phyloP scores from a whole-genome alignment of 352 stramenopile species.

The Globisporangium okanoganense region DNA sequence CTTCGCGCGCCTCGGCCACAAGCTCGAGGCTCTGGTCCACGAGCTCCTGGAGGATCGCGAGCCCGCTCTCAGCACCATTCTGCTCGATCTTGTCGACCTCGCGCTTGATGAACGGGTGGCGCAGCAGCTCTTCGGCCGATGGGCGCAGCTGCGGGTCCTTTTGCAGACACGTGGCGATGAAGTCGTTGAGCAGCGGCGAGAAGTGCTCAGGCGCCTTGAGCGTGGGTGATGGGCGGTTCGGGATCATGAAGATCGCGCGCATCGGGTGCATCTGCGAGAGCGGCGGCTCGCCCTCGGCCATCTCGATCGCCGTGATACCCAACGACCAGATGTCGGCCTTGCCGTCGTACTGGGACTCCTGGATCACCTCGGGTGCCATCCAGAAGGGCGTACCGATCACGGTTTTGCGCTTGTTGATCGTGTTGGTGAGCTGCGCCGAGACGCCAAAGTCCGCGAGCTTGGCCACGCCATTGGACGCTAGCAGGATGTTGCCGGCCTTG shows the following conservation, averaged over 20 bases:
- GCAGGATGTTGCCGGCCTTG: conserved; percentile 85
- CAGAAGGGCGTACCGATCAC: conserved; percentile 90
- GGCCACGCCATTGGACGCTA: conserved; percentile 56
- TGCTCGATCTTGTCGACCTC: conserved; percentile 46
- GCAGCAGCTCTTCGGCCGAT: conserved; percentile 40
- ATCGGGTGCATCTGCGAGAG: conserved; percentile 88
- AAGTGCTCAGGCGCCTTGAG: conserved; percentile 36
- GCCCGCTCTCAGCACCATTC: conserved; percentile 19
- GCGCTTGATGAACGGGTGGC: conserved; percentile 58
- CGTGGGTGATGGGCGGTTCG: conserved; percentile 54
- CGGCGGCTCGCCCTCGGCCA: conserved; percentile 83
- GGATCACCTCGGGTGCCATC: conserved; percentile 91
- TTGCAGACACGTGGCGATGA: conserved; percentile 57
- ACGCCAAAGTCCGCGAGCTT: conserved; percentile 91
- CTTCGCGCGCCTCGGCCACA: conserved; percentile 48
- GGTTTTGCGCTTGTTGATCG: conserved; percentile 89
- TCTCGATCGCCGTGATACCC: conserved; percentile 88
- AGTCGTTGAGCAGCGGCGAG: conserved; percentile 53
- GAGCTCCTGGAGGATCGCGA: conserved; percentile 64
- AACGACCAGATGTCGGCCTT: conserved; percentile 85
- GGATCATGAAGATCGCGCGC: conserved; percentile 79
- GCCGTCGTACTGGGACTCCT: conserved; percentile 80
- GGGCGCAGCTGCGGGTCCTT: conserved; percentile 58
- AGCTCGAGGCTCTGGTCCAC: conserved; percentile 70
- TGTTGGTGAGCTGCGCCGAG: conserved; percentile 86